phyloP scores from a whole-genome alignment of 192 early-diverging fungal species.

The Anaeromyces robustus region DNA sequence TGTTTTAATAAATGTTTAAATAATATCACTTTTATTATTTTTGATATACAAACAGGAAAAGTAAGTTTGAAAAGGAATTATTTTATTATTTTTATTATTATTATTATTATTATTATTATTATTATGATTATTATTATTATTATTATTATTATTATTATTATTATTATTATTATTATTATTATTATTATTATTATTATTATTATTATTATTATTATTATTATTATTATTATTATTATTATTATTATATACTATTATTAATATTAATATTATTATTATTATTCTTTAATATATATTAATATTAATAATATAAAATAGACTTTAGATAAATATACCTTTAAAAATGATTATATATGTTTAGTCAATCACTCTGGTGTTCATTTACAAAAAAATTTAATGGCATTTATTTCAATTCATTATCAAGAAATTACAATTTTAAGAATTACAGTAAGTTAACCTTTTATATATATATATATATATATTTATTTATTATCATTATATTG shows the following conservation, averaged over 20 bases:
- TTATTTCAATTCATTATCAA: slow-evolving; percentile 58
- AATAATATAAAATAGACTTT: slow-evolving; percentile 19
- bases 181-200: too few species aligned
- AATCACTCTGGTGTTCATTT: slow-evolving; percentile 55
- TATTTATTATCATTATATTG: too few species aligned
- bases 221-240: too few species aligned
- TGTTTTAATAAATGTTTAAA: slow-evolving; percentile 31
- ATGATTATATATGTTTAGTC: slow-evolving; percentile 44
- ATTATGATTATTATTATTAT: too few species aligned
- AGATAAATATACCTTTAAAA: slow-evolving; percentile 31
- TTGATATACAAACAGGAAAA: slow-evolving; percentile 39
- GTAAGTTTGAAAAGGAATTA: slow-evolving; percentile 20
- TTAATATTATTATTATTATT: background rate
- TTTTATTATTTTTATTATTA: too few species aligned
- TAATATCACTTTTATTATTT: slow-evolving; percentile 45
- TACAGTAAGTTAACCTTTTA: slow-evolving; percentile 22
- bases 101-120: too few species aligned
- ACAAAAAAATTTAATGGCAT: slow-evolving; percentile 35
- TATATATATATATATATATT: too few species aligned
- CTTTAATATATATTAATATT: background rate
- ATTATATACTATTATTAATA: too few species aligned
- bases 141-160: too few species aligned
- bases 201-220: too few species aligned
- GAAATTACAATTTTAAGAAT: slow-evolving; percentile 46
- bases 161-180: too few species aligned